Base-by-base conservation (phyloP, 1,284 basidiomycete genomes). In the Pterulicium gracile region DNA sequence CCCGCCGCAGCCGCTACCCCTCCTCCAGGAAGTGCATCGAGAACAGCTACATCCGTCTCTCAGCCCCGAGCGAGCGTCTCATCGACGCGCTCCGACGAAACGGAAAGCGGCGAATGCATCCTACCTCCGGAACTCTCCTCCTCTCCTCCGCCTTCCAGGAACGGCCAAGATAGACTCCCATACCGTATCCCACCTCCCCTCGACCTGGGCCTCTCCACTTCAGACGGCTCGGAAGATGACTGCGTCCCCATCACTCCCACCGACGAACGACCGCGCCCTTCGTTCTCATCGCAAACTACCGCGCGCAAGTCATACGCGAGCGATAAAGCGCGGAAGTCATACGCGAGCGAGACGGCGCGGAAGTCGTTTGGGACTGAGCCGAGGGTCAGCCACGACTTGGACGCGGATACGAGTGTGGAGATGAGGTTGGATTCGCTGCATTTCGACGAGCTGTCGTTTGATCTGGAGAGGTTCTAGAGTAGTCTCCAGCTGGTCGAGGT, bases 351-450 rank as follows among this genome's bases (percentile, higher is more conserved):
- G n/a, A n/a, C n/a, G n/a, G n/a, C n/a, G n/a, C n/a, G n/a, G n/a
- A n/a, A n/a, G n/a, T 34, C 27, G 27, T 10, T 10, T 15, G 15
- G 15, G 27, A 10, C 27, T 10, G 27, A 34, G 15, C 27, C 27
- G 27, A 15, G 12, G 15, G 12, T 34, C 27, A 34, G 27, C 15
- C 15, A 10, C 27, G 47, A 47, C 23, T 19, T 43, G 14, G 20
- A 18, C 12, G 46, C 14, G 3, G 52, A 61, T 17, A 24, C 45
- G 48, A 65, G 63, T 46, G 56, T 70, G 43, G 73, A 75, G 59
- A 68, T 72, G 67, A 59, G 55, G 20, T 64, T 75, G 36, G 69
- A 73, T 51, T 75, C 73, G 20, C 58, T 75, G 45, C 72, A 73
- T 49, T 75, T 74, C 52, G 73, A 75, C 47, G 66, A 70, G 1